Evolutionary conservation across 768 basidiomycete species (phyloP), one percentile per base, ranked within the genome.

Genomic region (Tulasnella sp.): DNA sequence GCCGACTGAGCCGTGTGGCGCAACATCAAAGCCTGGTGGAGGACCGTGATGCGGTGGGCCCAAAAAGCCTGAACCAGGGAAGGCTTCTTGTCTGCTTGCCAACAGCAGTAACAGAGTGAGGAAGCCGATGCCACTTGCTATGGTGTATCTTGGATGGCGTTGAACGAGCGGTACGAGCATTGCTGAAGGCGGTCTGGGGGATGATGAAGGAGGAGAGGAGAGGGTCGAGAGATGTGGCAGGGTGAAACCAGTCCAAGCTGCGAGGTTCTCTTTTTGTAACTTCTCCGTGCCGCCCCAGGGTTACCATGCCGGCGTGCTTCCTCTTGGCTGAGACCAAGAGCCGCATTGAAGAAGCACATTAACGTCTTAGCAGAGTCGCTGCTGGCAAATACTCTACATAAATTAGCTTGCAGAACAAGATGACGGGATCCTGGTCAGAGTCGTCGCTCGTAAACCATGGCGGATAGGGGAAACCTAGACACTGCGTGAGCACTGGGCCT

Each of bases 101-200:
- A 79, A 42, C 19, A 79, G 78, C 71, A 79, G 27, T n/a, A 79
- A 34, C 16, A 79, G 27, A 44, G 68, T 79, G 36, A 79, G 62
- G 42, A 79, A 52, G 44, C 78, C 78, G 44, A 74, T 21, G 24
- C 42, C 78, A 9, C 42, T 72, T 42, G 78, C 78, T 39, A 79
- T 74, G 71, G 40, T 44, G 78, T 79, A 79, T 39, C 78, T 39
- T 31, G 78, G 78, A 46, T 79, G 78, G 19, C 68, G 71, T 14
- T 46, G 62, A 68, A 34, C 46, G 19, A 77, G 52, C 38, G 75
- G 58, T 16, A 52, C 6, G 21, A 56, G 39, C 76, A 77, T 77
- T 39, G 39, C 9, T 77, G 39, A 77, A 39, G 27, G 72, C 38
- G 72, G 72, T 40, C 27, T 39, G 14, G 72, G 36, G 40, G 39